Evolutionary conservation across 2,329 filamentous ascomycete genomes (phyloP).

Genomic region (Phyllosticta ampelicida): DNA sequence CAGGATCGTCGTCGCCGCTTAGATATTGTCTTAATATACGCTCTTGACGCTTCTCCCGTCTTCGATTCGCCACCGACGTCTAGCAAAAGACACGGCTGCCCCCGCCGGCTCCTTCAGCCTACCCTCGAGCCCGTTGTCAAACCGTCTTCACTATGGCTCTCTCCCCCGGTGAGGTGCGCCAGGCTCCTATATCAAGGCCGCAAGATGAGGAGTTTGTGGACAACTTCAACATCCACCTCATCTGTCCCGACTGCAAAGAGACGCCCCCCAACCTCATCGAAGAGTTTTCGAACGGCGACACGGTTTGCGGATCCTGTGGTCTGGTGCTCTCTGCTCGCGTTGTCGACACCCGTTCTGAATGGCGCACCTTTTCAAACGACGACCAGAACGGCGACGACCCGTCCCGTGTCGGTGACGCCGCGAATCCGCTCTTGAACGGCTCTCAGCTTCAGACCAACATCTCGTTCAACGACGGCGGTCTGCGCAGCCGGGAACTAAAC

Average conservation of each 20-base stretch:
- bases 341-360: conserved; percentile 93
- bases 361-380: conserved; percentile 98
- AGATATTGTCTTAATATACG: background rate
- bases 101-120: background rate
- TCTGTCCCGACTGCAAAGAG: conserved; percentile 86
- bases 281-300: conserved; percentile 84
- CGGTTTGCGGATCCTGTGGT: conserved; percentile 86
- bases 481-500: conserved; percentile 63
- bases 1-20: background rate
- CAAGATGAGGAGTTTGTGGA: conserved; percentile 52
- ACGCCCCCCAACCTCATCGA: conserved; percentile 86
- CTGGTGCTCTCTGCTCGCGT: conserved; percentile 82
- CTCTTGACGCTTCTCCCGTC: background rate
- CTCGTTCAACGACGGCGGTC: conserved; percentile 57
- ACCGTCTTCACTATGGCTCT: conserved; percentile 15
- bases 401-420: conserved; percentile 91
- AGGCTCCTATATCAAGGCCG: conserved; percentile 21
- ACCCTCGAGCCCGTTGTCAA: background rate
- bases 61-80: background rate
- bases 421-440: conserved; percentile 81
- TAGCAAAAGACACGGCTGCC: background rate
- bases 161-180: conserved; percentile 35
- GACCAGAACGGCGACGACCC: conserved; percentile 95
- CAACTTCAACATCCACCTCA: conserved; percentile 75
- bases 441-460: conserved; percentile 84